These are phyloP conservation scores for Entomortierella lignicola DNA, from an alignment of 192 early-diverging fungal species.

Conservation along the genomic window DNA sequence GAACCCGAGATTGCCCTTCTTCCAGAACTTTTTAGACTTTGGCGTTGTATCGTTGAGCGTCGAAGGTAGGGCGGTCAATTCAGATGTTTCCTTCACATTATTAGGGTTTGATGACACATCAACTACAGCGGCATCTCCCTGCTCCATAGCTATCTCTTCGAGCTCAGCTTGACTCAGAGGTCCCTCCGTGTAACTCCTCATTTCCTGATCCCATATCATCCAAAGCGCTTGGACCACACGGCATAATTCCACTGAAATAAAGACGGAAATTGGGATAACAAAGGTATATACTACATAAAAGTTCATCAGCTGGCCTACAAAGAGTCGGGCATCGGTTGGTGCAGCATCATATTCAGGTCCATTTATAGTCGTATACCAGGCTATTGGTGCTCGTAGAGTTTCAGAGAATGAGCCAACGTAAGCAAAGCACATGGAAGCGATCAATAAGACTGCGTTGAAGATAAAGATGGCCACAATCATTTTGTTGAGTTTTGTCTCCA, in stretches of 20 bases:
- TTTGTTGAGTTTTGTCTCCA: conserved; percentile 77
- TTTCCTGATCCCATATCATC: conserved; percentile 73
- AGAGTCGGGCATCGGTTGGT: conserved; percentile 13
- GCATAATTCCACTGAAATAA: conserved; percentile 78
- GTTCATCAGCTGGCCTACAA: conserved; percentile 59
- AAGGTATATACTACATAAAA: conserved; percentile 72
- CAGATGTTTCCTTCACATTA: conserved; percentile 2
- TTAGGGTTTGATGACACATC: not conserved
- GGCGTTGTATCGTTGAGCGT: conserved; percentile 2
- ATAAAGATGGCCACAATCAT: conserved; percentile 72
- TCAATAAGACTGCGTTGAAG: conserved; percentile 60
- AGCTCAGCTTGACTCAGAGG: conserved; percentile 52
- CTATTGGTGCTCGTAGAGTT: conserved; percentile 21
- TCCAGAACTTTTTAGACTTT: conserved; percentile 36
- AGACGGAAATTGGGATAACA: conserved; percentile 80
- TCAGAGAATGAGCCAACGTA: conserved; percentile 30
- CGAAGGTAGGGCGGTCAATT: conserved; percentile 12
- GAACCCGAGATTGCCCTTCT: conserved; percentile 7
- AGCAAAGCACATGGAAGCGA: conserved; percentile 58
- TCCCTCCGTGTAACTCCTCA: conserved; percentile 57
- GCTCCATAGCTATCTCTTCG: conserved; percentile 38
- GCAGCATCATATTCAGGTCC: conserved; percentile 12
- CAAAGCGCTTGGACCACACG: conserved; percentile 72
- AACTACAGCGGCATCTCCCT: conserved; percentile 8
- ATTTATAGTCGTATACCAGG: conserved; percentile 37